phyloP scores from a whole-genome alignment of 2,329 filamentous ascomycete genomes.

The Didymella exigua region DNA sequence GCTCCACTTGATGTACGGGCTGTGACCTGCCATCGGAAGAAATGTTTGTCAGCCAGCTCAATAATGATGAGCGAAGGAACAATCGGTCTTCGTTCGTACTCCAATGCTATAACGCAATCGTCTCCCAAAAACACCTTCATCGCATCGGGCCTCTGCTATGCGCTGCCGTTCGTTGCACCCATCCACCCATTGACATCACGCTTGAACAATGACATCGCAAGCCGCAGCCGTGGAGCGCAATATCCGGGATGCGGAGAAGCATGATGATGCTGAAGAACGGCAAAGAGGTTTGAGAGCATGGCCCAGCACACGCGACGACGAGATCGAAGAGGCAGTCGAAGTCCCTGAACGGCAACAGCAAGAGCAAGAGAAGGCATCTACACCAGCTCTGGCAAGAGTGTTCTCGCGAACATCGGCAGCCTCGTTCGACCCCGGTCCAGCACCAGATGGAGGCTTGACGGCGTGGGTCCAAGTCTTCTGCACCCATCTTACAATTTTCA shows the following conservation, averaged over 20 bases:
- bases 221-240: neutral
- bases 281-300: constrained; percentile 6
- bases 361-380: constrained; percentile 2
- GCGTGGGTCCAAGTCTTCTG: constrained; percentile 63
- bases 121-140: neutral
- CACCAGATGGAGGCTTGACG: constrained; percentile 56
- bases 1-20: constrained; percentile 6
- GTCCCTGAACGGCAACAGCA: constrained; percentile 7
- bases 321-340: constrained; percentile 21
- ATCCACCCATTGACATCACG: neutral
- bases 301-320: constrained; percentile 25
- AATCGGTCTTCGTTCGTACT: neutral
- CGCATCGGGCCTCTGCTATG: neutral
- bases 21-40: neutral
- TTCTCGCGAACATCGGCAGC: constrained; percentile 32
- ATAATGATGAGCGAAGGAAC: constrained; percentile 1
- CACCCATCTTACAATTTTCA: constrained; percentile 60
- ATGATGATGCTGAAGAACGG: neutral
- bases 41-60: constrained; percentile 8
- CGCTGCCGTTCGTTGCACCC: neutral
- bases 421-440: constrained; percentile 36
- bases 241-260: neutral
- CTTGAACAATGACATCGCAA: neutral
- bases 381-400: constrained; percentile 22
- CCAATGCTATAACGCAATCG: neutral